phyloP scores from a whole-genome alignment of 1,284 basidiomycete species.

The Golubevia sp. region DNA sequence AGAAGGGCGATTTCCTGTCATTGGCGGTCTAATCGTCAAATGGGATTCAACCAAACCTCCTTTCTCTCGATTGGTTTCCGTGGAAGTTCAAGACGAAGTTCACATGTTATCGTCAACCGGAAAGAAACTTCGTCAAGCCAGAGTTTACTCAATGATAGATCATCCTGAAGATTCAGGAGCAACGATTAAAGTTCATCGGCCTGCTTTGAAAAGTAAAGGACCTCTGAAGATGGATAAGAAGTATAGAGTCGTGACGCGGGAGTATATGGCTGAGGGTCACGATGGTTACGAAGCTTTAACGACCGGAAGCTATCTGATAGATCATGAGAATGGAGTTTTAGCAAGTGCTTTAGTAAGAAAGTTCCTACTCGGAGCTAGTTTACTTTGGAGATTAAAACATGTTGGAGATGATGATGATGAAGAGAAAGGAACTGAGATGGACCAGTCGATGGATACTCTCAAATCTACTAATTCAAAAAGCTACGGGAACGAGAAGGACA shows the following conservation, averaged over 20 bases:
- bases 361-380: conserved; percentile 72
- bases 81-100: conserved; percentile 31
- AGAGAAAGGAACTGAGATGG: background rate
- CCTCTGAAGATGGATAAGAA: conserved; percentile 29
- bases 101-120: conserved; percentile 17
- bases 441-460: background rate
- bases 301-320: conserved; percentile 73
- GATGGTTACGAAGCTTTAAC: conserved; percentile 79
- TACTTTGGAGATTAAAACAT: background rate
- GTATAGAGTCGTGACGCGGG: conserved; percentile 77
- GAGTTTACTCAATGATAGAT: conserved; percentile 18
- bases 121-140: conserved; percentile 19
- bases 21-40: conserved; percentile 81
- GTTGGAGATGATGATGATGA: background rate
- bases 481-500: background rate
- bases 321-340: conserved; percentile 81
- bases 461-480: background rate
- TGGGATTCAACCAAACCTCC: conserved; percentile 76
- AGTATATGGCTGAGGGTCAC: conserved; percentile 72
- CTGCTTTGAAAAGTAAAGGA: conserved; percentile 18
- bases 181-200: conserved; percentile 21
- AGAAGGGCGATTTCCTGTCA: conserved; percentile 87
- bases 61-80: conserved; percentile 33
- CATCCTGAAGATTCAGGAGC: conserved; percentile 62
- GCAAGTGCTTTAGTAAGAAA: conserved; percentile 81